Evolutionary conservation across 176 grass and related monocot genomes (phyloP).

Genomic region (Cocos nucifera): DNA sequence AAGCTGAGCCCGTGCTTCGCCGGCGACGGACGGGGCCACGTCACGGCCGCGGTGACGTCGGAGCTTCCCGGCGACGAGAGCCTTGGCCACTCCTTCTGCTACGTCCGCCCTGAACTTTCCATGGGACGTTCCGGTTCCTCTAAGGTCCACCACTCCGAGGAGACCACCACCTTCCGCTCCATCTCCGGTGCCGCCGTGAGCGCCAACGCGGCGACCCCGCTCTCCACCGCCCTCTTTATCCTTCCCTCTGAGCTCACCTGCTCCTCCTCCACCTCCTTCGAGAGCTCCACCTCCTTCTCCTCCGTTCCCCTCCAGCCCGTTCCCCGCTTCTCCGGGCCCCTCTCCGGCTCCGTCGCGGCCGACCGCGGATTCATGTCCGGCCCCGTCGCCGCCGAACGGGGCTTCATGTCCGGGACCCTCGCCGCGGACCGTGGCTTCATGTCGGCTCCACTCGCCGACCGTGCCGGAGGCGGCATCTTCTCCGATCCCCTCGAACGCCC

Average conservation of each 20-base stretch:
- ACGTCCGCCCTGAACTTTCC: constrained; percentile 20
- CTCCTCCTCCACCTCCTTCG: constrained; percentile 37
- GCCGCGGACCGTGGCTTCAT: constrained; percentile 15
- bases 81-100: constrained; percentile 76
- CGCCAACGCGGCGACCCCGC: constrained; percentile 49
- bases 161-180: constrained; percentile 26
- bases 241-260: constrained; percentile 16
- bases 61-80: constrained; percentile 40
- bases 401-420: neutral
- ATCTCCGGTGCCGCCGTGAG: constrained; percentile 76
- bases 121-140: constrained; percentile 1
- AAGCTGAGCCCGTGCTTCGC: constrained; percentile 47
- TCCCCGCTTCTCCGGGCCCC: constrained; percentile 21
- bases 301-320: constrained; percentile 46
- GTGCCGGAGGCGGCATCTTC: constrained; percentile 7
- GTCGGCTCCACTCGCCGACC: constrained; percentile 27
- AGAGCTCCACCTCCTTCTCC: constrained; percentile 74
- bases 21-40: constrained; percentile 19
- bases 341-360: constrained; percentile 11
- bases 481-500: constrained; percentile 38
- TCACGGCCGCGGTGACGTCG: constrained; percentile 13
- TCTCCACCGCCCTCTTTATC: constrained; percentile 34
- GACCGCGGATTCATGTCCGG: neutral
- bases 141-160: neutral
- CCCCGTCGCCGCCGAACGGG: constrained; percentile 7